phyloP scores from a whole-genome alignment of 805 yeast genomes.

The Tanozyma kutaoensis region DNA sequence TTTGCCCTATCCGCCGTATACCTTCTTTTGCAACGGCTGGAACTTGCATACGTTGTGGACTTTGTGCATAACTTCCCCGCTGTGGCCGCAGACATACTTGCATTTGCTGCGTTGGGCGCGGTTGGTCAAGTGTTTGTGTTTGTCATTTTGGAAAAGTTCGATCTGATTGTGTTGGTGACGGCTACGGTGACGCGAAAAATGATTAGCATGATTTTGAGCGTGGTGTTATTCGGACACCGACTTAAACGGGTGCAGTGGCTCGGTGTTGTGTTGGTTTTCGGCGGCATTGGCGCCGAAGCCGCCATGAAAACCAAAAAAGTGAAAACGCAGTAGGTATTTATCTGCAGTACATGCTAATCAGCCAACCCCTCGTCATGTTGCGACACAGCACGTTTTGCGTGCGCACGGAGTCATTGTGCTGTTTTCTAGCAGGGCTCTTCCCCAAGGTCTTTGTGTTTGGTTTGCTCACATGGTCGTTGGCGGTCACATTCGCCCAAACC shows the following conservation, averaged over 20 bases:
- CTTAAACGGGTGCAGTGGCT: constrained; percentile 56
- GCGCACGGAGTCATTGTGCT: constrained; percentile 2
- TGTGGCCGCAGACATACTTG: constrained; percentile 43
- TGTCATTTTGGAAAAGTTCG: constrained; percentile 69
- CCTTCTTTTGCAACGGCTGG: constrained; percentile 30
- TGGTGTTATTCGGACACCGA: constrained; percentile 72
- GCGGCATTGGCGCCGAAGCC: constrained; percentile 67
- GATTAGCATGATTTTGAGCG: constrained; percentile 89
- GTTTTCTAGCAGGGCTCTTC: too few species aligned
- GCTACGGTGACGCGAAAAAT: constrained; percentile 94
- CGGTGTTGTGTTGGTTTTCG: constrained; percentile 71
- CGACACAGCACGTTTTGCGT: constrained; percentile 3
- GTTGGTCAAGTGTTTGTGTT: constrained; percentile 93
- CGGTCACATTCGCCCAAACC: constrained; percentile 18
- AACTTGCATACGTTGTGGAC: constrained; percentile 31
- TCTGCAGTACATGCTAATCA: constrained; percentile 4
- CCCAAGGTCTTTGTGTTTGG: constrained; percentile 35
- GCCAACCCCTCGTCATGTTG: constrained; percentile 6
- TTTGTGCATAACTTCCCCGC: constrained; percentile 41
- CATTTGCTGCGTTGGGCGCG: constrained; percentile 73
- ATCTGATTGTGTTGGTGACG: constrained; percentile 74
- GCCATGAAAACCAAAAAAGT: neutral
- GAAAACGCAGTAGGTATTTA: too few species aligned
- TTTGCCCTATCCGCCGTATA: constrained; percentile 35
- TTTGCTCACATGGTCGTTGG: constrained; percentile 35